Percentiles rank a stretch among this genome's conserved stretches.
Conservation (phyloP, 2,329 filamentous ascomycete genomes). For the Penicillium palitans region DNA sequence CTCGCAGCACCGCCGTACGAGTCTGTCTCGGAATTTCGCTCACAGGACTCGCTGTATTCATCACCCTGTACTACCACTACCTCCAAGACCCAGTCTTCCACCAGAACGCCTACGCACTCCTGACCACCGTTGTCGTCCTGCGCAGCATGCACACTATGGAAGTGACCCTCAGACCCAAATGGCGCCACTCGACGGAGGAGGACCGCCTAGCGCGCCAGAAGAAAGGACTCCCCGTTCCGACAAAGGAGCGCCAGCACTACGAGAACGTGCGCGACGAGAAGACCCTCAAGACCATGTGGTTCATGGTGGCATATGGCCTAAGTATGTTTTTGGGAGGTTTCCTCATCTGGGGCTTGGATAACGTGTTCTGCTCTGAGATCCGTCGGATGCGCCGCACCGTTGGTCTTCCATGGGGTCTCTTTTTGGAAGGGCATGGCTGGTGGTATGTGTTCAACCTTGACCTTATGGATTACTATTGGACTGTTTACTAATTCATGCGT, state of each 20-base stretch:
- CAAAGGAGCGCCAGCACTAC: conserved; percentile 48
- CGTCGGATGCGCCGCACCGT: conserved; percentile 65
- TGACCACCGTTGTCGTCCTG: conserved; percentile 69
- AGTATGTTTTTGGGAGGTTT: conserved; percentile 73
- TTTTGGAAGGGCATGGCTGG: conserved; percentile 73
- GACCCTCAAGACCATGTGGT: conserved; percentile 71
- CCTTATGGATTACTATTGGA: background rate
- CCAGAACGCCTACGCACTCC: conserved; percentile 72
- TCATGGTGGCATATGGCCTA: conserved; percentile 68
- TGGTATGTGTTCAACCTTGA: conserved; percentile 52
- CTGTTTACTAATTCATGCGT: conserved; percentile 17
- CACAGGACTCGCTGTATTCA: conserved; percentile 60
- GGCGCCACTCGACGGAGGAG: conserved; percentile 51
- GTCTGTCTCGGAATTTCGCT: conserved; percentile 59
- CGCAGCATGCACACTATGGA: conserved; percentile 79
- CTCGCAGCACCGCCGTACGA: conserved; percentile 54
- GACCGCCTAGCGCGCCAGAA: conserved; percentile 44
- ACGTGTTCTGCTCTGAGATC: conserved; percentile 68
- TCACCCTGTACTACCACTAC: conserved; percentile 78
- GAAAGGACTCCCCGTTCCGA: conserved; percentile 40
- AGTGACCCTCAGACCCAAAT: conserved; percentile 59
- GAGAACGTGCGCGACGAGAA: conserved; percentile 58
- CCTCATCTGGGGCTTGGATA: conserved; percentile 76
- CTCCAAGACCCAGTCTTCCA: conserved; percentile 82
- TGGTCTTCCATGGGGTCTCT: conserved; percentile 75